Evolutionary conservation across 192 early-diverging fungal genomes (phyloP).

Genomic region (Phycomyces blakesleeanus): DNA sequence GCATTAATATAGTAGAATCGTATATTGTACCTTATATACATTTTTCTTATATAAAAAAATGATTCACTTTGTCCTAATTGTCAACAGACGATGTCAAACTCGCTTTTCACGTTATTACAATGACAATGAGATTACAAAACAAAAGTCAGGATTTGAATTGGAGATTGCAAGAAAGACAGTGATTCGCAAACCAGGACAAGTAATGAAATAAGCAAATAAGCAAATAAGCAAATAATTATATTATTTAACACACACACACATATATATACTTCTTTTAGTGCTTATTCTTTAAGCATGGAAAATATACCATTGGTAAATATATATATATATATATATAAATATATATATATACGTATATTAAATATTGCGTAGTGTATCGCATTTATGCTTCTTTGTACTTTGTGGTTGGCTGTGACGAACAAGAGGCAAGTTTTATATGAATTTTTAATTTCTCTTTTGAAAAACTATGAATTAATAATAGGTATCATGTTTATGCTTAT

Average conservation of each 20-base stretch:
- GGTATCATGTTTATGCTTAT: too few relatives aligned
- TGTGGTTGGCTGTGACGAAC: slow-evolving; percentile 32
- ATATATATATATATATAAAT: too few relatives aligned
- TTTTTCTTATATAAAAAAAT: too few relatives aligned
- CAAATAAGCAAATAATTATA: too few relatives aligned
- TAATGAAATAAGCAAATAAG: slow-evolving; percentile 13
- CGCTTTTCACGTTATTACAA: slow-evolving; percentile 38
- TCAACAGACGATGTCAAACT: slow-evolving; percentile 38
- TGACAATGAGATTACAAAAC: slow-evolving; percentile 2
- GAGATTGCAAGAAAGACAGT: slow-evolving; percentile 26
- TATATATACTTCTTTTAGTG: too few relatives aligned
- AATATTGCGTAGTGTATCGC: slow-evolving; percentile 28
- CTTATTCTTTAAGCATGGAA: slow-evolving; percentile 24
- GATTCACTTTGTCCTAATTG: slow-evolving; percentile 33
- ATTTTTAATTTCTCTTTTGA: too few relatives aligned
- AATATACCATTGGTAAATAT: slow-evolving; percentile 26
- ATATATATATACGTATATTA: neutral
- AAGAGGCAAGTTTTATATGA: slow-evolving; percentile 26
- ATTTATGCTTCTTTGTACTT: slow-evolving; percentile 32
- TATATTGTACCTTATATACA: too few relatives aligned
- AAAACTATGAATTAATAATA: too few relatives aligned
- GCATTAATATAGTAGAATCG: too few relatives aligned
- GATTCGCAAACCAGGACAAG: slow-evolving; percentile 22
- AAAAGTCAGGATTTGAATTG: slow-evolving; percentile 26
- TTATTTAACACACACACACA: too few relatives aligned